Evolutionary conservation across 1,284 basidiomycete genomes (phyloP).

Genomic region (Hymenochaete sp.): DNA sequence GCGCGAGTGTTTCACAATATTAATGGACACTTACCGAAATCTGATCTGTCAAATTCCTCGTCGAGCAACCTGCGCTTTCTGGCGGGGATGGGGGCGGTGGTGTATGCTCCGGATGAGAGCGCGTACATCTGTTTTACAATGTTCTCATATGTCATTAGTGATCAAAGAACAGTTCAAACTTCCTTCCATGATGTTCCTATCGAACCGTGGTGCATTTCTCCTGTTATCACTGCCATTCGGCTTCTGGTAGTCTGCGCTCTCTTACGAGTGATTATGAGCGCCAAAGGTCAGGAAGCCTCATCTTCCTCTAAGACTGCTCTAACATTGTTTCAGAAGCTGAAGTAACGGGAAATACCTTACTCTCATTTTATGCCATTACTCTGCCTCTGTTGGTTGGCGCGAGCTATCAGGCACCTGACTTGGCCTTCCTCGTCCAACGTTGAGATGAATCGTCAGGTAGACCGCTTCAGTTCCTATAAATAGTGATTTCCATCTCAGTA

Average conservation of each 20-base stretch:
- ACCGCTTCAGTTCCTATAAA: constrained; percentile 22
- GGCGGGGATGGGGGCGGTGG: no score
- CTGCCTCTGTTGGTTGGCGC: constrained; percentile 51
- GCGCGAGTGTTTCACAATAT: no score
- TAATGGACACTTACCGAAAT: no score
- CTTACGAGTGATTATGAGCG: constrained; percentile 61
- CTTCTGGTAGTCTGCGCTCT: constrained; percentile 60
- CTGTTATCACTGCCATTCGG: constrained; percentile 56
- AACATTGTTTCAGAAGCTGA: constrained; percentile 44
- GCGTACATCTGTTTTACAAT: no score
- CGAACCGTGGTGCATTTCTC: constrained; percentile 64
- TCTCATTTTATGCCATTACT: constrained; percentile 69
- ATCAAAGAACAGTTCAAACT: no score
- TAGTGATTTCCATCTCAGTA: constrained; percentile 8
- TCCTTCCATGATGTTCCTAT: constrained; percentile 38
- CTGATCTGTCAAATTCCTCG: no score
- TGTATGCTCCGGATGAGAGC: no score
- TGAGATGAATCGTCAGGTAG: constrained; percentile 71
- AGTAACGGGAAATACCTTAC: constrained; percentile 58
- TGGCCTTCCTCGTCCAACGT: constrained; percentile 61
- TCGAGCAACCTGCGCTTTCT: no score
- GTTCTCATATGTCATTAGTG: no score
- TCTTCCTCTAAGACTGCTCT: background rate
- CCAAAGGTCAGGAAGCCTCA: constrained; percentile 44
- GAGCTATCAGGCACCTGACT: constrained; percentile 54